A percentile compares a stretch with the other conserved stretches of the same genome.
Conservation (phyloP, 306 rosid species). For the Rosa persica region DNA sequence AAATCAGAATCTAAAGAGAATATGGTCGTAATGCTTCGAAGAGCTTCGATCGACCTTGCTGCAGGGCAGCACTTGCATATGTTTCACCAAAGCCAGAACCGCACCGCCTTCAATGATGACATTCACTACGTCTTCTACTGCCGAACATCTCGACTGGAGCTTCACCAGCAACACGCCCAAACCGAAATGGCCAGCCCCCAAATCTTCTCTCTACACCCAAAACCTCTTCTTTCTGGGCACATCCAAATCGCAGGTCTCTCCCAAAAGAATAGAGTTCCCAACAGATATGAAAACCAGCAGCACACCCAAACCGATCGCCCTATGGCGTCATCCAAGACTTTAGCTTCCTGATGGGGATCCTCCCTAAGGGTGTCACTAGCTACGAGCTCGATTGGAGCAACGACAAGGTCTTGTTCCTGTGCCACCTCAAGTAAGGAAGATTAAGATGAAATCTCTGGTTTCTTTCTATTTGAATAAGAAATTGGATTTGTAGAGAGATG, state of each 20-base stretch:
- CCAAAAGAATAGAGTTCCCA: too few relatives aligned
- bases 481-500: neutral
- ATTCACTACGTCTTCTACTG: conserved; percentile 83
- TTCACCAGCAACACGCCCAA: too few relatives aligned
- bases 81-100: conserved; percentile 78
- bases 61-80: conserved; percentile 69
- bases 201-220: too few relatives aligned
- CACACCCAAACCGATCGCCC: conserved; percentile 25
- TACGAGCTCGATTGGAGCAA: conserved; percentile 48
- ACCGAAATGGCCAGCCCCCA: too few relatives aligned
- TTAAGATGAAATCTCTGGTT: conserved; percentile 48
- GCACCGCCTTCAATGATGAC: conserved; percentile 94
- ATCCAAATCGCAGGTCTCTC: too few relatives aligned
- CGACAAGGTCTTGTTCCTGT: conserved; percentile 68
- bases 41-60: conserved; percentile 38
- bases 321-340: conserved; percentile 50
- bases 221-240: too few relatives aligned
- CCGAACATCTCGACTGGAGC: neutral
- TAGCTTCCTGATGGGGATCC: conserved; percentile 64
- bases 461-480: conserved; percentile 35
- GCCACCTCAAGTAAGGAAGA: conserved; percentile 37
- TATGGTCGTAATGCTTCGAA: conserved; percentile 53
- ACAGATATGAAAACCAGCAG: too few relatives aligned
- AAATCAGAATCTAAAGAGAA: too few relatives aligned
- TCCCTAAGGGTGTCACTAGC: conserved; percentile 56